phyloP scores from a whole-genome alignment of 1,284 basidiomycete species.

The Cutaneotrichosporon arboriforme region DNA sequence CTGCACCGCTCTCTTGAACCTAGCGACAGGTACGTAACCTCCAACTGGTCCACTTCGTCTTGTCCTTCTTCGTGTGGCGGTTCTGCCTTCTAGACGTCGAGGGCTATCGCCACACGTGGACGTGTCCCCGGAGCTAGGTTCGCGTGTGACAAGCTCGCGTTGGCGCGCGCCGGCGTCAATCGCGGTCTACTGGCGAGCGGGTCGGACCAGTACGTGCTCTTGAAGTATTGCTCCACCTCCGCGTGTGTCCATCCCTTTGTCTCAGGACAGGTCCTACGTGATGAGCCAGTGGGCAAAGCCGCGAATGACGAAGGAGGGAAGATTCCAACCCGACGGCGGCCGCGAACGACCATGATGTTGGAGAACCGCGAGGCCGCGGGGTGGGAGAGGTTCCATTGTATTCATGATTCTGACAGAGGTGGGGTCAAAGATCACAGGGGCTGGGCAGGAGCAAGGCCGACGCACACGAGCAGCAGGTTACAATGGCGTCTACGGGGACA shows the following conservation, averaged over 20 bases:
- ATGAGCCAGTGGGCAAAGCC: constrained; percentile 59
- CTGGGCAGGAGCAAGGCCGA: constrained; percentile 20
- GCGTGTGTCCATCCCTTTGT: constrained; percentile 45
- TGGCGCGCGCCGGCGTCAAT: constrained; percentile 51
- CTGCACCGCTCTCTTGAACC: neutral
- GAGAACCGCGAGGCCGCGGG: constrained; percentile 53
- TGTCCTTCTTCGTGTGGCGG: too few relatives aligned
- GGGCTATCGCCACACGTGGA: too few relatives aligned
- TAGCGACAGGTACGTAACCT: neutral
- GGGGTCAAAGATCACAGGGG: neutral
- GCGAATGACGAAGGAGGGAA: constrained; percentile 58
- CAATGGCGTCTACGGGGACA: constrained; percentile 23
- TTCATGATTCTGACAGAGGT: constrained; percentile 52
- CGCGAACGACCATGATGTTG: constrained; percentile 45
- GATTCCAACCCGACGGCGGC: constrained; percentile 48
- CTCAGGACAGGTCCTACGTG: constrained; percentile 53
- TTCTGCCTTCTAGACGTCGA: neutral
- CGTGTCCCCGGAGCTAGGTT: too few relatives aligned
- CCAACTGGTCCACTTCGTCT: constrained; percentile 1
- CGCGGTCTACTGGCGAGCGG: constrained; percentile 49
- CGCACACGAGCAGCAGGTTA: constrained; percentile 13
- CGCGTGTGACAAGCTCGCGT: constrained; percentile 48
- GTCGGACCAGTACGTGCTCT: constrained; percentile 53
- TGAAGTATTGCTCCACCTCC: constrained; percentile 59
- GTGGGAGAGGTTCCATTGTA: constrained; percentile 59